Evolutionary conservation across 2,329 filamentous ascomycete species (phyloP), one percentile per base, ranked within the genome.

Genomic region (Aureobasidium vineae): DNA sequence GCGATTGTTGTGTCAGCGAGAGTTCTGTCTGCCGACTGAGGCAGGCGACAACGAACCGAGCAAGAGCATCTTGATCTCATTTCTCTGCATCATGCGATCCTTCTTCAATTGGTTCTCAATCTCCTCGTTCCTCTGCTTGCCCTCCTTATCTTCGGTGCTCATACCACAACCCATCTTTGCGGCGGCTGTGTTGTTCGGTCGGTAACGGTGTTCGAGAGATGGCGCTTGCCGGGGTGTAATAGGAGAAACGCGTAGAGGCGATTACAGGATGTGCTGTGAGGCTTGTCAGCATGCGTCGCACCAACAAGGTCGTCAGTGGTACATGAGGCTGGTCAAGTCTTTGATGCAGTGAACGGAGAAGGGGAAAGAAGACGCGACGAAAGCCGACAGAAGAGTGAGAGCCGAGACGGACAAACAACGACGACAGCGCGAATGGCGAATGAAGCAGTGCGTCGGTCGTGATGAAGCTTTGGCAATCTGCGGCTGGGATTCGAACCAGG

Each of bases 101-200:
- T 92, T 87, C 87, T 97, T 98, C 78, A 98, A 85, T 85, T 98
- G 94, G 80, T 97, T 98, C 83, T 99, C 95, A 77, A 99, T 99
- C 88, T 98, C 94, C 86, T 99, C 95, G 79, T 99, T 98, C 75
- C 95, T 90, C 85, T 92, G 91, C 91, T 97, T 98, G 83, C 95
- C 94, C 92, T 98, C 95, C 90, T 97, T 97, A 84, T 98, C 95
- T 85, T 98, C 95, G 78, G 95, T 97, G 80, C 94, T 98, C 92
- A 97, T 96, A 82, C 94, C 94, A 81, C 95, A 99, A 88, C 95
- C 95, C 95, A 99, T 99, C 76, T 84, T 92, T 89, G 78, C 83
- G 81, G 79, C 65, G 28, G 57, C 43, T 53, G 47, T 49, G 41
- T 57, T 38, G 52, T 65, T 65, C 13, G 38, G 23, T 57, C 38